Evolutionary conservation across 306 rosid species (phyloP).

Genomic region (Ormosia semicastrata): DNA sequence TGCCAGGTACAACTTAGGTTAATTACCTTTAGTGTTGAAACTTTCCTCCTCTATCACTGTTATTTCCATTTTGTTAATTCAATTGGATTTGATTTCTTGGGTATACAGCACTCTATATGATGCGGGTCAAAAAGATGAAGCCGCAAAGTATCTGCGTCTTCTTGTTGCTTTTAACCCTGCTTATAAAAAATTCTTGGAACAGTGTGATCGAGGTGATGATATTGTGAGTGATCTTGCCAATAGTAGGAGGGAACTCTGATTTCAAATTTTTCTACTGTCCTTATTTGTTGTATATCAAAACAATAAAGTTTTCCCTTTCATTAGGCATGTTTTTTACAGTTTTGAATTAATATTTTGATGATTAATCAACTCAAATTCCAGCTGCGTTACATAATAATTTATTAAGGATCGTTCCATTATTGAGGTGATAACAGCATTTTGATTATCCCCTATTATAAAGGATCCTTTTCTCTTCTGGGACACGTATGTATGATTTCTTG

Average conservation of each 20-base stretch:
- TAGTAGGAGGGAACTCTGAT: constrained; percentile 73
- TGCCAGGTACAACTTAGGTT: constrained; percentile 57
- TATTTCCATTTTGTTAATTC: constrained; percentile 11
- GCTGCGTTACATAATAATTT: background rate
- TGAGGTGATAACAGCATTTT: background rate
- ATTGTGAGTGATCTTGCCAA: constrained; percentile 57
- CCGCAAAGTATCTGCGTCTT: constrained; percentile 69
- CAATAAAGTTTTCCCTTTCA: background rate
- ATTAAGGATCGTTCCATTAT: background rate
- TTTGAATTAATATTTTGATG: constrained; percentile 4
- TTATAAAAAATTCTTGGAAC: constrained; percentile 58
- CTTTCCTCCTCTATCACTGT: background rate
- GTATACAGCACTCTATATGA: constrained; percentile 64
- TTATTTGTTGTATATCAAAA: constrained; percentile 14
- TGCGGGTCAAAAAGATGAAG: constrained; percentile 74
- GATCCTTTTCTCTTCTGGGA: background rate
- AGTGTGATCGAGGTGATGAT: constrained; percentile 59
- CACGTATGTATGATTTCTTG: background rate
- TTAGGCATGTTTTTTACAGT: background rate
- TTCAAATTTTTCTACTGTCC: background rate
- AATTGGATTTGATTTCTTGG: constrained; percentile 18
- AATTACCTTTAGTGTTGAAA: background rate
- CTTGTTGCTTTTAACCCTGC: constrained; percentile 72
- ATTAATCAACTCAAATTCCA: constrained; percentile 9
- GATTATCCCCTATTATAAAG: background rate